phyloP scores from a whole-genome alignment of 495 filamentous ascomycete species.

The Jackrogersella minutella region DNA sequence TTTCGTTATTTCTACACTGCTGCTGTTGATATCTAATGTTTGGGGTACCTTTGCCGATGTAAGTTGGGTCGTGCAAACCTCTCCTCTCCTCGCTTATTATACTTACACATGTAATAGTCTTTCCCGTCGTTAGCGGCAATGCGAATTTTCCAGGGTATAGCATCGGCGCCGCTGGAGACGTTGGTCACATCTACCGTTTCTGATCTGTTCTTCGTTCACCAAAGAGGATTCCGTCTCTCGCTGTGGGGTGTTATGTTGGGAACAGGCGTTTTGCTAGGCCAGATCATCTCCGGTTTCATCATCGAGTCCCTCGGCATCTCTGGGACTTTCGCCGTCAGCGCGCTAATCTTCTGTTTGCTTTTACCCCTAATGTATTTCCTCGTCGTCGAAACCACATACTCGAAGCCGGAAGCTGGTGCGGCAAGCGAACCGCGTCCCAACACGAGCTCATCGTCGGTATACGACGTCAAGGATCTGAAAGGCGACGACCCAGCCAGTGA shows the following conservation, averaged over 20 bases:
- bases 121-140: conserved; percentile 46
- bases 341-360: conserved; percentile 44
- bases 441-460: conserved; percentile 21
- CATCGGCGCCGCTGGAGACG: conserved; percentile 65
- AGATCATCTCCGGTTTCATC: conserved; percentile 52
- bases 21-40: conserved; percentile 41
- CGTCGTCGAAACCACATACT: conserved; percentile 48
- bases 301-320: conserved; percentile 45
- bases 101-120: conserved; percentile 26
- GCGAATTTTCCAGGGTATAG: conserved; percentile 65
- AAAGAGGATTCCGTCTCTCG: conserved; percentile 34
- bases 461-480: conserved; percentile 17
- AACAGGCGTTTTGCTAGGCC: conserved; percentile 45
- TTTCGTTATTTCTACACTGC: conserved; percentile 45
- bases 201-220: conserved; percentile 65
- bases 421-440: conserved; percentile 15
- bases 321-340: conserved; percentile 45
- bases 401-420: conserved; percentile 17
- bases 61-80: not conserved
- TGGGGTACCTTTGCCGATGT: conserved; percentile 47
- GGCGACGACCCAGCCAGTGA: conserved; percentile 20
- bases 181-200: conserved; percentile 66
- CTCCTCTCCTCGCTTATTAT: not conserved
- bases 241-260: conserved; percentile 39
- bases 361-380: conserved; percentile 46